Evolutionary conservation across 1,284 basidiomycete species (phyloP).

Genomic region (Earliella scabrosa): DNA sequence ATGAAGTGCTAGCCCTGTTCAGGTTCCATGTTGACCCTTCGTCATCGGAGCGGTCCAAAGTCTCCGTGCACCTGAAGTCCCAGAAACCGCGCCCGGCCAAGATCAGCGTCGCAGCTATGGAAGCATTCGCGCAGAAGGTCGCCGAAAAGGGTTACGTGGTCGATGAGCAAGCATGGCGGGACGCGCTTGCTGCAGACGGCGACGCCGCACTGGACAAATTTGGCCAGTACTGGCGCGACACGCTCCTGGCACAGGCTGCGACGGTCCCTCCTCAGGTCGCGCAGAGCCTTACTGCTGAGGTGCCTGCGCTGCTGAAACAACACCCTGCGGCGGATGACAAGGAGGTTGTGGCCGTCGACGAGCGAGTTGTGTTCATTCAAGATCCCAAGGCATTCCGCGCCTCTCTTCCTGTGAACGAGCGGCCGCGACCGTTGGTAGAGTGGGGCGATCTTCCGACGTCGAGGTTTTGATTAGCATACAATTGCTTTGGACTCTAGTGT

Average conservation of each 20-base stretch:
- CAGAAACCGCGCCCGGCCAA: slow-evolving; percentile 62
- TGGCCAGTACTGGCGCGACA: slow-evolving; percentile 57
- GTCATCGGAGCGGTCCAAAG: slow-evolving; percentile 72
- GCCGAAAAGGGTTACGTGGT: slow-evolving; percentile 55
- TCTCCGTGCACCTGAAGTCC: slow-evolving; percentile 83
- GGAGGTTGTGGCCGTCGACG: slow-evolving; percentile 48
- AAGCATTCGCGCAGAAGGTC: slow-evolving; percentile 64
- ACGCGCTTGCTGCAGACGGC: slow-evolving; percentile 47
- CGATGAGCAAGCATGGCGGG: slow-evolving; percentile 51
- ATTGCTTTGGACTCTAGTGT: slow-evolving; percentile 6
- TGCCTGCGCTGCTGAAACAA: slow-evolving; percentile 58
- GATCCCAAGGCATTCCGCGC: slow-evolving; percentile 79
- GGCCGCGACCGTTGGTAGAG: slow-evolving; percentile 62
- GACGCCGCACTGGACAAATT: slow-evolving; percentile 56
- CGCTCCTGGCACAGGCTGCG: slow-evolving; percentile 47
- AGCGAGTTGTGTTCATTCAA: slow-evolving; percentile 64
- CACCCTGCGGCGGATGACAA: slow-evolving; percentile 57
- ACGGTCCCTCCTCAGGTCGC: slow-evolving; percentile 44
- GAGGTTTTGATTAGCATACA: slow-evolving; percentile 40
- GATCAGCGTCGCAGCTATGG: slow-evolving; percentile 69
- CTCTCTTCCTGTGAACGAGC: slow-evolving; percentile 51
- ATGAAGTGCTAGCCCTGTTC: slow-evolving; percentile 83
- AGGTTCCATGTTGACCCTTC: slow-evolving; percentile 71
- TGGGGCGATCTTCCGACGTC: slow-evolving; percentile 71
- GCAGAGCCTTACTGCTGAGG: slow-evolving; percentile 50